These are phyloP conservation scores for Hypoxylon intermedium DNA, from an alignment of 495 filamentous ascomycete species.

Conservation along the genomic window DNA sequence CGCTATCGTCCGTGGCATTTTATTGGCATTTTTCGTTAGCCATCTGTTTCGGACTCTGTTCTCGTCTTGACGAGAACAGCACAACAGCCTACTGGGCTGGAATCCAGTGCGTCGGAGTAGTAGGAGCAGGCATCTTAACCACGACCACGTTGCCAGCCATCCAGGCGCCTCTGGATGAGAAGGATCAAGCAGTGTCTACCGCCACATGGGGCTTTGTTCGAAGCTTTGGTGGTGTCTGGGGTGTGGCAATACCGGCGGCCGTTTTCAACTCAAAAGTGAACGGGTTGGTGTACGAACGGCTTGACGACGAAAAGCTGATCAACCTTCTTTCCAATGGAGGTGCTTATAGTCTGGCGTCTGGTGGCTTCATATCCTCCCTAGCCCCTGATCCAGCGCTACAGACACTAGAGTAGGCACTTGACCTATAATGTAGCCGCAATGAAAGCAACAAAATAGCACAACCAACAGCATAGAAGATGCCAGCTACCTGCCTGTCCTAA, in stretches of 20 bases:
- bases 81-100: slow-evolving; percentile 33
- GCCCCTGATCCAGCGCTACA: no score
- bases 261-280: slow-evolving; percentile 47
- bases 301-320: no score
- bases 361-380: no score
- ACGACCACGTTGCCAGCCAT: slow-evolving; percentile 35
- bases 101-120: slow-evolving; percentile 17
- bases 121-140: slow-evolving; percentile 31
- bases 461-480: no score
- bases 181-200: slow-evolving; percentile 44
- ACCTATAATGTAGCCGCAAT: no score
- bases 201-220: slow-evolving; percentile 48
- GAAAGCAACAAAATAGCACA: no score
- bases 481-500: no score
- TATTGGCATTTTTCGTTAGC: slow-evolving; percentile 51
- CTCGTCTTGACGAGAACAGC: slow-evolving; percentile 36
- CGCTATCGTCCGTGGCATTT: slow-evolving; percentile 66
- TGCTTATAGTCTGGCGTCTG: no score
- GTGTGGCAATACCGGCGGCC: slow-evolving; percentile 46
- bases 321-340: no score
- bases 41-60: slow-evolving; percentile 52
- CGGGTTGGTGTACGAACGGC: neutral
- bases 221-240: slow-evolving; percentile 53
- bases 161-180: slow-evolving; percentile 36
- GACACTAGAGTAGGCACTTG: no score